Base-by-base conservation (phyloP, 768 basidiomycete species). In the Rhodosporidiobolus sp. region DNA sequence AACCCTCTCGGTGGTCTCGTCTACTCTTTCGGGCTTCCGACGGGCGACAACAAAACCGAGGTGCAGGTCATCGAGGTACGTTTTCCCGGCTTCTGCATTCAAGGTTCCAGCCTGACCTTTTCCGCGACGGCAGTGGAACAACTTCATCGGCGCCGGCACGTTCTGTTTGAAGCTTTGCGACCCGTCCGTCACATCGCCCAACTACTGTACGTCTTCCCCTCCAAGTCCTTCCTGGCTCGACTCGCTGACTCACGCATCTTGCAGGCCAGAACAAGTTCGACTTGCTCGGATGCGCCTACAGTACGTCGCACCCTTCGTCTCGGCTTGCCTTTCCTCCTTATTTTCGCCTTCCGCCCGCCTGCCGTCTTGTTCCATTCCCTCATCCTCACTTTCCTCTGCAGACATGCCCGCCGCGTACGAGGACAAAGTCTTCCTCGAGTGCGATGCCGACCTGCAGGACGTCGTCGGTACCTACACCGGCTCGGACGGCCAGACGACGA, bases 141-240 rank as follows among this genome's bases (percentile, higher is more conserved):
- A 86, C 88, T 90, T 76, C 49, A 57, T 73, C 43, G 75, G 75
- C 0, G 35, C 52, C 4, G 79, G 83, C 69, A 65, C 67, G 20
- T 88, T 90, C 84, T 91, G 89, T 80, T 76, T 90, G 73, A 91
- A 91, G 81, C 81, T 85, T 1, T 92, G 90, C 82, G 86, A 89
- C 77, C 86, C 64, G 16, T 49, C 38, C 28, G 26, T 60, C 45
- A 70, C 65, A 22, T 32, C 53, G 38, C 59, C 59, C 43, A 59
- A 73, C 58, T 62, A 63, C 62, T 52, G 58, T 56, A 19, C 34
- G 55, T 56, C 38, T 30, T 17, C 8, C 38, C 32, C 32, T 17
- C 55, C 55, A 5, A 14, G 8, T 43, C 38, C 14, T 14, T 43
- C 14, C 38, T 14, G 38, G 8, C 38, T 7, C 8, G 8, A 43